A percentile compares a stretch with the other conserved stretches of the same genome.
These are phyloP conservation scores for Trichopus zeylanicus DNA, from an alignment of 116 monocot genomes.

Conservation along the genomic window DNA sequence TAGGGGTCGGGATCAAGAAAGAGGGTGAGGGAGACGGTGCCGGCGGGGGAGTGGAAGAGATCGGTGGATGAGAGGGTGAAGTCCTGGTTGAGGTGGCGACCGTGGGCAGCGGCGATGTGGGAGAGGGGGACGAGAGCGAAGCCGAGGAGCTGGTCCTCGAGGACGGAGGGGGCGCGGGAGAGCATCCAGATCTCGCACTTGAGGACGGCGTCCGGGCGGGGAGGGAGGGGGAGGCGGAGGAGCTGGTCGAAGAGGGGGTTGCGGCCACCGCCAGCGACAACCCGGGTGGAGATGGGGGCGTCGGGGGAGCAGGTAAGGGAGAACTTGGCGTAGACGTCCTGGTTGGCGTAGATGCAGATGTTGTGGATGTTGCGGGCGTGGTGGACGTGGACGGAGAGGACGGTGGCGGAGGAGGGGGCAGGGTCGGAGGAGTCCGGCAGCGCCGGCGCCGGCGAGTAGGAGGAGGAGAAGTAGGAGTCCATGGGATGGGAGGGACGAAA, in stretches of 20 bases:
- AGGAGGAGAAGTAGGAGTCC: neutral
- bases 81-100: slow-evolving; percentile 11
- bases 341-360: slow-evolving; percentile 44
- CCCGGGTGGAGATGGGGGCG: slow-evolving; percentile 13
- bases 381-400: slow-evolving; percentile 24
- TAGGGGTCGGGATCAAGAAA: slow-evolving; percentile 13
- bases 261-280: slow-evolving; percentile 25
- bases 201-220: slow-evolving; percentile 11
- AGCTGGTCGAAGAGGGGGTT: slow-evolving; percentile 28
- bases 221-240: slow-evolving; percentile 12
- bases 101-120: slow-evolving; percentile 1
- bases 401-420: slow-evolving; percentile 1
- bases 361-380: slow-evolving; percentile 41
- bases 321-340: slow-evolving; percentile 41
- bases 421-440: neutral
- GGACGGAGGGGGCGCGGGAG: slow-evolving; percentile 27
- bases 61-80: slow-evolving; percentile 32
- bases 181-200: slow-evolving; percentile 42
- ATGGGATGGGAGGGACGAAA: neutral
- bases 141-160: slow-evolving; percentile 38
- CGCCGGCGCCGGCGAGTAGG: neutral
- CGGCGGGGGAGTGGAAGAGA: slow-evolving; percentile 36
- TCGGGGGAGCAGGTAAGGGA: slow-evolving; percentile 22
- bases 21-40: slow-evolving; percentile 26
- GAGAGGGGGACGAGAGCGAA: slow-evolving; percentile 34